These are phyloP conservation scores for Diplogelasinospora grovesii DNA, from an alignment of 495 filamentous ascomycete species.

Conservation along the genomic window DNA sequence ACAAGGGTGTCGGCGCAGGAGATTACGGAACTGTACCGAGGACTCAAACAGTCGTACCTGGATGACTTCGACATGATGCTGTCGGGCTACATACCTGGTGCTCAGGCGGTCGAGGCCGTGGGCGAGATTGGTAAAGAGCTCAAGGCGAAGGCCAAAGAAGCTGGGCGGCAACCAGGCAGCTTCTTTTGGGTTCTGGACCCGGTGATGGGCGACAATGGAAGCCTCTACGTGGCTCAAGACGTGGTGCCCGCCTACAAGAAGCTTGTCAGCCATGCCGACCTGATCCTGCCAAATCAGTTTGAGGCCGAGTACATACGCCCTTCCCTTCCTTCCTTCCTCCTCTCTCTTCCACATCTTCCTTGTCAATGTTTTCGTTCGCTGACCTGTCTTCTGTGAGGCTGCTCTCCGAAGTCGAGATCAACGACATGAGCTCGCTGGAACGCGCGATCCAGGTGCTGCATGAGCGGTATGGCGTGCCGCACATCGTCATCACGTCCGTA, in stretches of 20 bases:
- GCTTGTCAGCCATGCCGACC: constrained; percentile 70
- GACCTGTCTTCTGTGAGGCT: constrained; percentile 41
- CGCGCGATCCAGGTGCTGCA: constrained; percentile 73
- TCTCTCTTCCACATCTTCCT: not conserved
- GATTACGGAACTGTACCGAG: constrained; percentile 77
- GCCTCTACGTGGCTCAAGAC: constrained; percentile 80
- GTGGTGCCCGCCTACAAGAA: constrained; percentile 86
- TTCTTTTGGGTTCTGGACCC: constrained; percentile 99
- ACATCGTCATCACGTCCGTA: constrained; percentile 89
- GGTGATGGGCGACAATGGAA: constrained; percentile 95
- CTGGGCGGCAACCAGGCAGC: constrained; percentile 53
- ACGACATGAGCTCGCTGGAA: constrained; percentile 62
- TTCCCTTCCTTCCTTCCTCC: not conserved
- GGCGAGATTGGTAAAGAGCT: constrained; percentile 77
- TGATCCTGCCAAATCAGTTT: constrained; percentile 95
- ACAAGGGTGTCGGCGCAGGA: constrained; percentile 72
- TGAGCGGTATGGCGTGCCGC: constrained; percentile 67
- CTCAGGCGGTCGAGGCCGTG: constrained; percentile 72
- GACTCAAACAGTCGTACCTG: constrained; percentile 72
- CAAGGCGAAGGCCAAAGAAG: constrained; percentile 51
- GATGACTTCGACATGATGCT: constrained; percentile 87
- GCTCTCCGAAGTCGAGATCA: constrained; percentile 77
- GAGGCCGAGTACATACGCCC: constrained; percentile 87
- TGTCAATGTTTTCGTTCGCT: not conserved
- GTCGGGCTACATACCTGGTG: constrained; percentile 85